phyloP scores from a whole-genome alignment of 192 early-diverging fungal genomes.

The Lobosporangium transversale region DNA sequence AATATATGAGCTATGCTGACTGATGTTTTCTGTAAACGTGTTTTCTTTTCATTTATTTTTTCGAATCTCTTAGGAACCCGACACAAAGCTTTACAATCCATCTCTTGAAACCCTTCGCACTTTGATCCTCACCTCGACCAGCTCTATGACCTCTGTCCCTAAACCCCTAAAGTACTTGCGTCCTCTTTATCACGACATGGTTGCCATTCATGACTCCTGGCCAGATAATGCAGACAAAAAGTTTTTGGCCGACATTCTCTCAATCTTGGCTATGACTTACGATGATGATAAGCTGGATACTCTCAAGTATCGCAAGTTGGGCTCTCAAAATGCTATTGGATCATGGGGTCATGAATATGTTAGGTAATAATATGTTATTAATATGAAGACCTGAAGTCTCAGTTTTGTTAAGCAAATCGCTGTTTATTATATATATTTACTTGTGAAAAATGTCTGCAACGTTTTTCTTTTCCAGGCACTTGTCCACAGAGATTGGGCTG shows the following conservation, averaged over 20 bases:
- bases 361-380: conserved; percentile 57
- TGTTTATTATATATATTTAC: too few species aligned
- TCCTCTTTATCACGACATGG: conserved; percentile 80
- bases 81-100: conserved; percentile 80
- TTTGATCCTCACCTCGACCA: conserved; percentile 91
- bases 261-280: conserved; percentile 97
- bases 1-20: too few species aligned
- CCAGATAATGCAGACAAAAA: conserved; percentile 75
- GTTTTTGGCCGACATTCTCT: conserved; percentile 94
- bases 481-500: conserved; percentile 89
- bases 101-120: conserved; percentile 90
- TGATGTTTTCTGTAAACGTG: too few species aligned
- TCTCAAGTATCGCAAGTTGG: conserved; percentile 87
- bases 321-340: conserved; percentile 80
- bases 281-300: conserved; percentile 87
- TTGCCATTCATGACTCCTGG: conserved; percentile 80
- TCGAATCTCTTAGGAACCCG: conserved; percentile 78
- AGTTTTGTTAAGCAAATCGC: too few species aligned
- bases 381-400: too few species aligned
- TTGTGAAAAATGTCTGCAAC: too few species aligned
- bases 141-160: conserved; percentile 99
- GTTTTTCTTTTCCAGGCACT: conserved; percentile 68
- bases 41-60: not conserved
- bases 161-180: conserved; percentile 98
- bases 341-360: conserved; percentile 99